These are phyloP conservation scores for Annulohypoxylon truncatum DNA, from an alignment of 2,329 filamentous ascomycete species.

Conservation along the genomic window DNA sequence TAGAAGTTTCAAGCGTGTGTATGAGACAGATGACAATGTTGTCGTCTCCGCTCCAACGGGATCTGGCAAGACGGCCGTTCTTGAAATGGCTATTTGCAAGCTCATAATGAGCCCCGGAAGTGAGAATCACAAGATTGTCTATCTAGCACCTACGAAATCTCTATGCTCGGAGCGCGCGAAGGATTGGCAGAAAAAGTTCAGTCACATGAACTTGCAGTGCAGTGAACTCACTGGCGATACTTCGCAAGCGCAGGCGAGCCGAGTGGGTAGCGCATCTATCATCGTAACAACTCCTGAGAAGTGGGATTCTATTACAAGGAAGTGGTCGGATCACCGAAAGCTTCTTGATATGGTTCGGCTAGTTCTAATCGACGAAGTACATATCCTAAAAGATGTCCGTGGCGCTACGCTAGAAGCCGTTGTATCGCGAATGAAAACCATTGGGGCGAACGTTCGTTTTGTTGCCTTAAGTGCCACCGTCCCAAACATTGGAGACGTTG, in stretches of 20 bases:
- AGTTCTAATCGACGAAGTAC: constrained; percentile 88
- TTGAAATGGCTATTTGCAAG: constrained; percentile 85
- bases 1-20: constrained; percentile 76
- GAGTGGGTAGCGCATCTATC: constrained; percentile 79
- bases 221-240: constrained; percentile 87
- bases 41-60: constrained; percentile 86
- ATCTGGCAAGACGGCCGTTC: constrained; percentile 84
- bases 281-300: constrained; percentile 92
- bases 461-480: constrained; percentile 86
- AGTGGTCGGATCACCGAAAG: constrained; percentile 83
- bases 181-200: constrained; percentile 84
- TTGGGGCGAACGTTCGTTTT: constrained; percentile 80
- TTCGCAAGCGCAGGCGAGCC: constrained; percentile 71
- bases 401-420: constrained; percentile 86
- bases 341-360: constrained; percentile 81
- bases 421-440: constrained; percentile 87
- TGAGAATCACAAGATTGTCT: constrained; percentile 81
- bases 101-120: constrained; percentile 67
- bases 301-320: constrained; percentile 89
- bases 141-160: constrained; percentile 86
- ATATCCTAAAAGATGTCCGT: constrained; percentile 82
- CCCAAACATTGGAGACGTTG: constrained; percentile 84
- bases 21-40: constrained; percentile 77
- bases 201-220: constrained; percentile 72
- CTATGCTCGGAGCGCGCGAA: constrained; percentile 80